Base-by-base conservation (phyloP, 2,329 filamentous ascomycete species). In the Pseudogymnoascus sp. region DNA sequence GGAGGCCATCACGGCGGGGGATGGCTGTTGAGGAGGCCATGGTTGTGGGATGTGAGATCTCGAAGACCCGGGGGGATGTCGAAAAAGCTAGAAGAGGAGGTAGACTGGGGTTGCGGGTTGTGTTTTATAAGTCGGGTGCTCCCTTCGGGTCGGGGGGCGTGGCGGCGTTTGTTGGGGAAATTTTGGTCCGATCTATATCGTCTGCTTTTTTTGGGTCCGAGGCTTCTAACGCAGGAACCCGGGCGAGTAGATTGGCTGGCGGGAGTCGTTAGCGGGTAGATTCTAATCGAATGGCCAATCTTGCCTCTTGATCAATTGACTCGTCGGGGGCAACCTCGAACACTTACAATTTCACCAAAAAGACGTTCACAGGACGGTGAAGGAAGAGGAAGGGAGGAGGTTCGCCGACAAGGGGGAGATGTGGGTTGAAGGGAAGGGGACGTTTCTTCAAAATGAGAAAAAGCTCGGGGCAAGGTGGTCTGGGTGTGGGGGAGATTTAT, bases 11-110 rank as follows among this genome's bases (percentile, higher is more conserved):
- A 12, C 42, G 64, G 51, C 68, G 51, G 29, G 69, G 68, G 10
- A 72, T 51, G 31, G 72, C 71, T n/a, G 73, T 73, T 47, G 42
- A 47, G 12, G 72, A 72, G 26, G 72, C 66, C 73, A 74, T 74
- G 60, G 57, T 69, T 69, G 64, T 11, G 10, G 16, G 40, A 10
- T 16, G n/a, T 18, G 39, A 10, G n/a, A 40, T n/a, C 10, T 40
- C 39, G n/a, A 40, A 7, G 37, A 16, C 37, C n/a, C 7, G 37
- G n/a, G 37, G 37, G 42, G 42, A 8, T 12, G 42, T 47, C 26
- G 40, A 26, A 47, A 47, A 47, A 26, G 42, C 18, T 47, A 8
- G 42, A 26, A 47, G 21, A 47, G 11, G 21, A 26, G 42, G 11
- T 18, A 6, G 10, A 7, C 14, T 18, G 40, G 10, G 40, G 8